Evolutionary conservation across 108 stramenopile species (phyloP), one percentile per base, ranked within the genome.

Genomic region (Licmophora abbreviata): DNA sequence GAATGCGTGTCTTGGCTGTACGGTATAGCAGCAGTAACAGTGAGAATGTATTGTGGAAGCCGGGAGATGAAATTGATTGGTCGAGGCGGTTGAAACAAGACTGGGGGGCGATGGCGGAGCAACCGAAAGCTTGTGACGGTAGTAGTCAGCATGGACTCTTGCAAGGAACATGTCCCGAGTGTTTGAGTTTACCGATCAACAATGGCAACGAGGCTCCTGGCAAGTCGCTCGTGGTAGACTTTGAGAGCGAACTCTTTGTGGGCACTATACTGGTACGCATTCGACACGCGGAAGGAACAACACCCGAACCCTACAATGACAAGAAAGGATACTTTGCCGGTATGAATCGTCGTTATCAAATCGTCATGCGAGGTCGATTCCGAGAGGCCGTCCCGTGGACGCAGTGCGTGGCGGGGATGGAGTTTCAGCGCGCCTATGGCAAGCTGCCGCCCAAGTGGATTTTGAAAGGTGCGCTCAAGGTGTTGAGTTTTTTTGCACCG

Each of bases 401-500:
- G 15, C 80, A 94, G 22, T 81, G 83, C 44, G 23, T 85, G 33
- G 76, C 68, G 8, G 88, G 88, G 15, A 59, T 81, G 42, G 23
- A 61, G 32, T 59, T 85, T 11, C 58, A 73, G 51, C 60, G 76
- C 9, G 61, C 47, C 8, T 73, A 63, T 47, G 79, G 76, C 14
- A 65, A 66, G 37, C 55, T 88, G 1, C 85, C 85, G 25, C 67
- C 85, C 10, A 75, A 79, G 26, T 69, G 70, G 56, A 68, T 88
- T 28, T 38, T 88, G 9, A 77, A 76, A 25, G 74, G 81, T 23
- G 79, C 67, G 0, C 47, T 81, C 18, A 73, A 77, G 21, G 67
- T 88, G 0, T 41, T 88, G 8, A 66, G 63, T 17, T 82, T 69
- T 25, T 78, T 88, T 54, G 81, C 85, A 10, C 88, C 88, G 33